Evolutionary conservation across 768 basidiomycete species (phyloP), one percentile per base, ranked within the genome.

Genomic region (Lentinula guzmanii): DNA sequence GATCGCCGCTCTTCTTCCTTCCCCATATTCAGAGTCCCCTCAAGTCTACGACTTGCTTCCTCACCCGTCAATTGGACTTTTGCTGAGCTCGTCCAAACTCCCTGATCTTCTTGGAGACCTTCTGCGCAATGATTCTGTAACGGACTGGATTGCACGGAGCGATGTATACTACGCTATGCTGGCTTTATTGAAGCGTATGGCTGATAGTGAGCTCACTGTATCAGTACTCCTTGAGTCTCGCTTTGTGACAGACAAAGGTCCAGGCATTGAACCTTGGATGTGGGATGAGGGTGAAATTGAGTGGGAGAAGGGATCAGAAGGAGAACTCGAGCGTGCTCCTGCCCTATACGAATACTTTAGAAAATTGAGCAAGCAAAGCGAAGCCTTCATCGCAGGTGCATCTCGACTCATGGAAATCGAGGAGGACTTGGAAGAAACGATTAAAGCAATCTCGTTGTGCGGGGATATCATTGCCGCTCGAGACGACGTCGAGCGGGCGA

Each of bases 61-160:
- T 0, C 80, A 85, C 65, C 57, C 73, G 3, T 77, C 78, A 16
- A 74, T 82, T 31, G 74, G 73, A 0, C 66, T 72, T 21, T 65
- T 84, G 45, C 67, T 83, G 11, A 69, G 72, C 33, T 66, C 78
- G 13, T 84, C 82, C 4, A 76, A 79, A 61, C 64, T 84, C 15
- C 79, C 83, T 2, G 76, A 77, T 24, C 65, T 81, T 6, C 72
- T 84, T 24, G 77, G 70, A 3, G 69, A 65, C 33, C 74, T 84
- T 8, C 71, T 84, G n/a, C 73, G 83, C 13, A 85, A 85, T 65
- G 84, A 84, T 68, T 81, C 81, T 0, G 77, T 84, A 5, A 77
- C 72, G 2, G 83, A 84, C 63, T 84, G 83, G 83, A 76, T 74
- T 33, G 65, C 74, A 0, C 77, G 82, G 16, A 75, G 72, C 58